These are phyloP conservation scores for Carex cristatella DNA, from an alignment of 176 grass and related monocot species.

Conservation along the genomic window DNA sequence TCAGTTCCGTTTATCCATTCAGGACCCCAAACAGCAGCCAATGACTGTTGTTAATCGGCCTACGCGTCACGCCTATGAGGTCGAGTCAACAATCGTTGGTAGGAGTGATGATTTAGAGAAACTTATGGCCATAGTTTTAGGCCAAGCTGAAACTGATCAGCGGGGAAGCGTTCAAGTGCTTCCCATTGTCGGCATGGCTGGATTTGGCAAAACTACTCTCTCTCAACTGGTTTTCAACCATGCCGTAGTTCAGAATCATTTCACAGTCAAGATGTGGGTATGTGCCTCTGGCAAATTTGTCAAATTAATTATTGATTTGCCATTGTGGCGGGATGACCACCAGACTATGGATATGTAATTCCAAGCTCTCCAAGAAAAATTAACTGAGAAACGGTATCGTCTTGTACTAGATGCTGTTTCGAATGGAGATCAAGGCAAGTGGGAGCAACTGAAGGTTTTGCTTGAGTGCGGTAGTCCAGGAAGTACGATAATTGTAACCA, in stretches of 20 bases:
- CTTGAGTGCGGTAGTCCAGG: background rate
- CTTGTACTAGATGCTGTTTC: slow-evolving; percentile 30
- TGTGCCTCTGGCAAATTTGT: background rate
- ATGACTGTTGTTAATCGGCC: background rate
- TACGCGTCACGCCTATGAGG: no score
- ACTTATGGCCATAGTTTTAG: background rate
- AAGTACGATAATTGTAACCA: slow-evolving; percentile 17
- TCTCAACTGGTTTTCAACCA: background rate
- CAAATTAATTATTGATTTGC: background rate
- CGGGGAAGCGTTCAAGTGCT: background rate
- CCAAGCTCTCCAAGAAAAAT: background rate
- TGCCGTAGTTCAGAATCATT: background rate
- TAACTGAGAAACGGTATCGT: slow-evolving; percentile 2
- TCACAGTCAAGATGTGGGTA: background rate
- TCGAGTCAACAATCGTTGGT: background rate
- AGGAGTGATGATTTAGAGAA: background rate
- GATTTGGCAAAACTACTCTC: background rate
- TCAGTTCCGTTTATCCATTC: background rate
- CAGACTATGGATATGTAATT: background rate
- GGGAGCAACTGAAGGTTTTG: background rate
- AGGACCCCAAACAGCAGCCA: background rate
- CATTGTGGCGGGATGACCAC: background rate
- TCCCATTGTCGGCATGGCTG: background rate
- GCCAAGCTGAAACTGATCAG: background rate
- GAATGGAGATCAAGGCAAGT: background rate